These are phyloP conservation scores for Mayamaea pseudoterrestris DNA, from an alignment of 108 stramenopile species.

Conservation along the genomic window DNA sequence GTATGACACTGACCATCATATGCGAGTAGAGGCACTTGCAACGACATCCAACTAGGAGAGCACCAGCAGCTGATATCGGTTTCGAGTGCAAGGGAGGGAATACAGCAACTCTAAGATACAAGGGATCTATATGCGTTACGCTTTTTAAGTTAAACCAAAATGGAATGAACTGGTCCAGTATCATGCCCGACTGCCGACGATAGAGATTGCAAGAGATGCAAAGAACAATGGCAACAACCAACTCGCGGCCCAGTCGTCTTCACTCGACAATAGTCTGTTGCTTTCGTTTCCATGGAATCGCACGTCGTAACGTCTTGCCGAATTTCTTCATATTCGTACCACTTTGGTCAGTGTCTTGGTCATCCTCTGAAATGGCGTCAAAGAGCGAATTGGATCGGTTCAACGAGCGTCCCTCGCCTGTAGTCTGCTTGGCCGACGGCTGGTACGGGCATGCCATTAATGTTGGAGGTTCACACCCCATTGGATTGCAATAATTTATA, in stretches of 20 bases:
- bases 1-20: too few species aligned
- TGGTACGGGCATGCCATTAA: too few species aligned
- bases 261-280: not conserved
- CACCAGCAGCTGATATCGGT: too few species aligned
- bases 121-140: too few species aligned
- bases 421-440: too few species aligned
- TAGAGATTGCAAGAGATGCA: not conserved
- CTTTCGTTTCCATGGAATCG: not conserved
- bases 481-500: not conserved
- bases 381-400: not conserved
- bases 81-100: too few species aligned
- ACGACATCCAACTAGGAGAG: too few species aligned
- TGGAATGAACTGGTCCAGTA: not conserved
- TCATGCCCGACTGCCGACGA: not conserved
- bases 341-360: not conserved
- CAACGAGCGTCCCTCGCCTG: too few species aligned
- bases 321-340: not conserved
- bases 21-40: too few species aligned
- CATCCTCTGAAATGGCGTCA: not conserved
- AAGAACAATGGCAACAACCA: not conserved
- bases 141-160: not conserved
- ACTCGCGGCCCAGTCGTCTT: not conserved
- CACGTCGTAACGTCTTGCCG: not conserved
- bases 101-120: too few species aligned
- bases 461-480: not conserved